Percentiles rank a stretch among this genome's conserved stretches.
phyloP scores from a whole-genome alignment of 2,329 filamentous ascomycete species.

The Claviceps paspali region DNA sequence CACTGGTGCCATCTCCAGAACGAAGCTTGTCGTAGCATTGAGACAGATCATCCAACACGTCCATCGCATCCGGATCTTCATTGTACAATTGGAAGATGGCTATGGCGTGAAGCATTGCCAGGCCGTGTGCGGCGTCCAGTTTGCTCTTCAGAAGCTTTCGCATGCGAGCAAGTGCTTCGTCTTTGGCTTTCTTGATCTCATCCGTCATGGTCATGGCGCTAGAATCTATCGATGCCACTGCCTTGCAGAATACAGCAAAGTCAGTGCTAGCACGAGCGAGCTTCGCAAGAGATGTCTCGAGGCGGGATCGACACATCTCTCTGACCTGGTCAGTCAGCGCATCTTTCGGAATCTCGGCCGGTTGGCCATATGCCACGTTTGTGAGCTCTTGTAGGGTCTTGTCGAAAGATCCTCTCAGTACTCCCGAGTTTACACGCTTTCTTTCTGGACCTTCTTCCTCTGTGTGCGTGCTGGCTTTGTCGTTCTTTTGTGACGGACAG shows the following conservation, averaged over 20 bases:
- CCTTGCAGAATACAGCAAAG: constrained; percentile 36
- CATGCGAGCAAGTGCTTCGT: constrained; percentile 36
- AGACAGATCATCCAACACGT: constrained; percentile 68
- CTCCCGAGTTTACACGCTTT: constrained; percentile 15
- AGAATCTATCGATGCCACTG: constrained; percentile 37
- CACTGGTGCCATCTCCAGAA: constrained; percentile 28
- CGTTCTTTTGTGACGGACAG: constrained; percentile 4
- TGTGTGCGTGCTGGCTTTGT: not conserved
- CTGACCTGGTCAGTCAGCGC: constrained; percentile 35
- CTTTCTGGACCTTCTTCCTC: not conserved
- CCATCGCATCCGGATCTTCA: constrained; percentile 71
- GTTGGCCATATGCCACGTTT: constrained; percentile 37
- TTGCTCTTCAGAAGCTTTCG: constrained; percentile 33
- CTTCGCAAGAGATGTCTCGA: constrained; percentile 43
- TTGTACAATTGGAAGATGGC: constrained; percentile 83
- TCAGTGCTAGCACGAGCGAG: constrained; percentile 38
- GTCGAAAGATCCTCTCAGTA: constrained; percentile 15
- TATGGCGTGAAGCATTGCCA: constrained; percentile 70
- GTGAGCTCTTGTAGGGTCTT: constrained; percentile 36
- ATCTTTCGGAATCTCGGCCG: constrained; percentile 24
- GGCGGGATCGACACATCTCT: constrained; percentile 38
- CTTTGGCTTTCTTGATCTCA: constrained; percentile 35
- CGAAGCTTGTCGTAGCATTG: constrained; percentile 56
- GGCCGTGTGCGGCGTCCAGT: constrained; percentile 36
- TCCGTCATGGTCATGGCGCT: constrained; percentile 38